These are phyloP conservation scores for Podaxis sp. DNA, from an alignment of 768 basidiomycete species.

Conservation along the genomic window DNA sequence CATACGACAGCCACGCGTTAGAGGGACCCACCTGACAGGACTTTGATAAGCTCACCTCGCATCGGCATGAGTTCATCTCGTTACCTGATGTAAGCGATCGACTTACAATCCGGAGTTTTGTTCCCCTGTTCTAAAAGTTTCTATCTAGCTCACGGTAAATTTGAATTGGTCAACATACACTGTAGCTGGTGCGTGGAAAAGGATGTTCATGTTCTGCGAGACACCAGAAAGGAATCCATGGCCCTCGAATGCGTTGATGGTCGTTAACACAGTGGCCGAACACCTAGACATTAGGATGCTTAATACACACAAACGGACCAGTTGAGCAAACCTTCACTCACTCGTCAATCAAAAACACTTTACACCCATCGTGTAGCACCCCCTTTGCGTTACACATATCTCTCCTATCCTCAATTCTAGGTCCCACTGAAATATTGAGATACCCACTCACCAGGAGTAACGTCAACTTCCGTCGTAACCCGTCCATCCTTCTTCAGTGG, in stretches of 20 bases:
- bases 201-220: constrained; percentile 44
- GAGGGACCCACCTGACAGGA: neutral
- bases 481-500: constrained; percentile 33
- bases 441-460: constrained; percentile 40
- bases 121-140: constrained; percentile 32
- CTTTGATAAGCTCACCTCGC: constrained; percentile 20
- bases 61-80: constrained; percentile 22
- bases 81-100: constrained; percentile 22
- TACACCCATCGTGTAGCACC: constrained; percentile 41
- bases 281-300: constrained; percentile 30
- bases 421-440: constrained; percentile 2
- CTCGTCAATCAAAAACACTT: constrained; percentile 48
- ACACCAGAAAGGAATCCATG: constrained; percentile 32
- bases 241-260: constrained; percentile 33
- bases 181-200: constrained; percentile 43
- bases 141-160: neutral
- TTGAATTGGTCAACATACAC: constrained; percentile 28
- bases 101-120: constrained; percentile 34
- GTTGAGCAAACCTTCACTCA: constrained; percentile 21
- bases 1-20: neutral
- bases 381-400: constrained; percentile 44
- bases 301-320: neutral
- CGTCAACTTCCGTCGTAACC: constrained; percentile 41
- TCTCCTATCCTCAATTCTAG: constrained; percentile 19
- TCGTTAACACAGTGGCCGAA: constrained; percentile 37